Evolutionary conservation across 1,284 basidiomycete genomes (phyloP).

Genomic region (Jaminaea rosea): DNA sequence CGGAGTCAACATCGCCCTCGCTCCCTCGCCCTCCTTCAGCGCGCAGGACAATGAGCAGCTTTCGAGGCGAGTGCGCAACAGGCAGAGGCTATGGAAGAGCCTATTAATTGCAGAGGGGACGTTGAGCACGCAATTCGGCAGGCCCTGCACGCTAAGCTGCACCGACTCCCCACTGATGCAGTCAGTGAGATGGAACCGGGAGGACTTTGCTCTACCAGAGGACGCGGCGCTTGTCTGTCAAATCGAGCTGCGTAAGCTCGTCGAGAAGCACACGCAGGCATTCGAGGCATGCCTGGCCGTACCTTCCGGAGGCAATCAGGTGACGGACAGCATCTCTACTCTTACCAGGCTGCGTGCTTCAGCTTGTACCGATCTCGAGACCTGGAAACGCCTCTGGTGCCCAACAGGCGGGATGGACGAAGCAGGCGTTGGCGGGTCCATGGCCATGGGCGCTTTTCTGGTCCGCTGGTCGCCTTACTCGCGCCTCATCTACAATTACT

Average conservation of each 20-base stretch:
- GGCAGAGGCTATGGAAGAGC: slow-evolving; percentile 30
- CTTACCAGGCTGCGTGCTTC: neutral
- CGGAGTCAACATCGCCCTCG: slow-evolving; percentile 29
- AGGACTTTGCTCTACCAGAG: slow-evolving; percentile 32
- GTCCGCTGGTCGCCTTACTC: slow-evolving; percentile 29
- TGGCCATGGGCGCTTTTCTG: slow-evolving; percentile 13
- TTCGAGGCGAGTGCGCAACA: slow-evolving; percentile 27
- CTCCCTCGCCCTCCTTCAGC: slow-evolving; percentile 17
- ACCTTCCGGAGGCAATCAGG: neutral
- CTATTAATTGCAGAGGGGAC: slow-evolving; percentile 36
- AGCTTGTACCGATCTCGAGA: slow-evolving; percentile 20
- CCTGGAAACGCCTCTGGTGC: slow-evolving; percentile 38
- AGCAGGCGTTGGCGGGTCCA: neutral
- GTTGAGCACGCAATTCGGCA: slow-evolving; percentile 30
- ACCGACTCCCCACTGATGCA: slow-evolving; percentile 27
- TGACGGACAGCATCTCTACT: neutral
- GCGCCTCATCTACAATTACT: slow-evolving; percentile 30
- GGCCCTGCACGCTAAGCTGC: slow-evolving; percentile 31
- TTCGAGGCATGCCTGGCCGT: slow-evolving; percentile 20
- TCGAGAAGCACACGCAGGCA: slow-evolving; percentile 23
- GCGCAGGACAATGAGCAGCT: slow-evolving; percentile 25
- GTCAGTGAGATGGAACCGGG: slow-evolving; percentile 30
- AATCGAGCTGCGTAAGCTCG: slow-evolving; percentile 27
- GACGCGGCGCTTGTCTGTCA: slow-evolving; percentile 31
- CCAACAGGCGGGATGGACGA: slow-evolving; percentile 7